phyloP scores from a whole-genome alignment of 495 filamentous ascomycete genomes.

The Gamarada debralockiae region DNA sequence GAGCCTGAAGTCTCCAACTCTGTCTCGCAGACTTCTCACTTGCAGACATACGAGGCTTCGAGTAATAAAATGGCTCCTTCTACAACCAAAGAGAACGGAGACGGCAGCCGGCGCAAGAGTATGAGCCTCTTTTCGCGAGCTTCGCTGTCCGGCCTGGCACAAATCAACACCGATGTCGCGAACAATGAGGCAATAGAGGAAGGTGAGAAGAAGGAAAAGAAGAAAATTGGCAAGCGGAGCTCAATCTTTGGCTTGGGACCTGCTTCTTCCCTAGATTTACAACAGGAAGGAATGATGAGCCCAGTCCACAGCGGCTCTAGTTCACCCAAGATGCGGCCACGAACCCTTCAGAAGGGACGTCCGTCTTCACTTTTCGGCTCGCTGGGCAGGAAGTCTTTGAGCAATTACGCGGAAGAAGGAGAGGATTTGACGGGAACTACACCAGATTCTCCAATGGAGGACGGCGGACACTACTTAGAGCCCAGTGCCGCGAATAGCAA shows the following conservation, averaged over 20 bases:
- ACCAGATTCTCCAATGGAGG: conserved; percentile 14
- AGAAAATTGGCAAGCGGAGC: conserved; percentile 12
- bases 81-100: neutral
- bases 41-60: neutral
- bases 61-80: conserved; percentile 12
- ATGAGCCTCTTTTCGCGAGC: conserved; percentile 16
- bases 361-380: conserved; percentile 25
- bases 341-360: conserved; percentile 23
- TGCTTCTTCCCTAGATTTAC: conserved; percentile 9
- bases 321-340: conserved; percentile 19
- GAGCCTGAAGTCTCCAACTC: neutral
- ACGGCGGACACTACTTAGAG: neutral
- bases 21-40: conserved; percentile 3
- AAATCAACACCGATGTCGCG: conserved; percentile 16
- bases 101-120: conserved; percentile 16
- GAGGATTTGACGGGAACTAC: conserved; percentile 11
- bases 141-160: conserved; percentile 4
- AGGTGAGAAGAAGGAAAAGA: conserved; percentile 15
- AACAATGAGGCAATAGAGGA: conserved; percentile 6
- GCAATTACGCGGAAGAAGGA: conserved; percentile 13
- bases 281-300: conserved; percentile 16
- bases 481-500: neutral
- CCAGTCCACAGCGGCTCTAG: conserved; percentile 7
- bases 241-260: conserved; percentile 22
- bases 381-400: conserved; percentile 19